These are phyloP conservation scores for Russula dissimulans DNA, from an alignment of 768 basidiomycete genomes.

Conservation along the genomic window DNA sequence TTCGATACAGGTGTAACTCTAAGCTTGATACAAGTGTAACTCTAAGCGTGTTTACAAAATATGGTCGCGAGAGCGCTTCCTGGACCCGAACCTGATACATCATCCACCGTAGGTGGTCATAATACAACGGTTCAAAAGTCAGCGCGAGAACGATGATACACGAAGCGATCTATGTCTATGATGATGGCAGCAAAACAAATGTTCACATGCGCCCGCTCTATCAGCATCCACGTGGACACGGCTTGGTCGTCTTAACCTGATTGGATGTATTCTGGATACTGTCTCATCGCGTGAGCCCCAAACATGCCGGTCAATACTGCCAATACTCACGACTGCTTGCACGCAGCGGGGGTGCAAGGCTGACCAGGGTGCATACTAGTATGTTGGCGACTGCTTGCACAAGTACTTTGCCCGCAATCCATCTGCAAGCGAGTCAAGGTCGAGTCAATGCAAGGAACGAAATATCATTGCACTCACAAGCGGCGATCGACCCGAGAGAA, in stretches of 20 bases:
- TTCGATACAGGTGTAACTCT: too few species aligned
- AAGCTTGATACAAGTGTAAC: too few species aligned
- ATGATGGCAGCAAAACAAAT: too few species aligned
- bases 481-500: constrained; percentile 11
- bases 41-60: too few species aligned
- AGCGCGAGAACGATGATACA: neutral
- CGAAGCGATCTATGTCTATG: neutral
- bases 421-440: neutral
- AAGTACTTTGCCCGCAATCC: constrained; percentile 8
- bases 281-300: neutral
- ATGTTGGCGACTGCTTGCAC: constrained; percentile 9
- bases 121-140: neutral
- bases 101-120: neutral
- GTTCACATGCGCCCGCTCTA: too few species aligned
- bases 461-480: neutral
- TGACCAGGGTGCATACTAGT: constrained; percentile 1
- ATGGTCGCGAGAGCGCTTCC: too few species aligned
- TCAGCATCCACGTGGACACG: constrained; percentile 11
- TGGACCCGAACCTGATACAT: neutral
- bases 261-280: constrained; percentile 1
- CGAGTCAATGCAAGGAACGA: too few species aligned
- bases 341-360: constrained; percentile 7
- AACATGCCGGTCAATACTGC: neutral
- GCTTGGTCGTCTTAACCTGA: constrained; percentile 3
- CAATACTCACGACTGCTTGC: constrained; percentile 7